These are phyloP conservation scores for Trichosporon sp. DNA, from an alignment of 1,284 basidiomycete genomes.

Conservation along the genomic window DNA sequence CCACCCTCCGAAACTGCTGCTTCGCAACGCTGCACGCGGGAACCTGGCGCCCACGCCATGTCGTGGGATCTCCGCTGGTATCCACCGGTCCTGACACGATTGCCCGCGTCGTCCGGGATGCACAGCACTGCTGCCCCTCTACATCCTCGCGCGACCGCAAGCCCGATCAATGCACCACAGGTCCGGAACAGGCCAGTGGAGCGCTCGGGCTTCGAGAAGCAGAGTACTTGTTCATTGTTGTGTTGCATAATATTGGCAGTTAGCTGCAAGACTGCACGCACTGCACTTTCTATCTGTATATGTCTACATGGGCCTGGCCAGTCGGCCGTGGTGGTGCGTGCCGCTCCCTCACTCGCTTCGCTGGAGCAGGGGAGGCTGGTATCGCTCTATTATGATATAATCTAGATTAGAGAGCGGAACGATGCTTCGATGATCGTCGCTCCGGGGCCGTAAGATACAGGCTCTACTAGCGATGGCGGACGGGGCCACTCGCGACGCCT, in stretches of 20 bases:
- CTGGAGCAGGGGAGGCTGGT: neutral
- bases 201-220: neutral
- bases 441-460: neutral
- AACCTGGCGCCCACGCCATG: too few species aligned
- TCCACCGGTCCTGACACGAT: too few species aligned
- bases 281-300: slow-evolving; percentile 3
- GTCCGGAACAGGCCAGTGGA: neutral
- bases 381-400: slow-evolving; percentile 9
- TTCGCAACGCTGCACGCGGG: neutral
- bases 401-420: slow-evolving; percentile 2
- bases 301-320: neutral
- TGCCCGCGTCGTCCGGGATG: too few species aligned
- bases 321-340: neutral
- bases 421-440: slow-evolving; percentile 14
- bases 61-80: too few species aligned
- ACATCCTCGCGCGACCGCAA: too few species aligned
- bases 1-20: neutral
- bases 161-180: too few species aligned
- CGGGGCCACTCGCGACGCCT: neutral
- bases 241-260: neutral
- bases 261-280: too few species aligned
- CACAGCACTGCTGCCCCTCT: too few species aligned
- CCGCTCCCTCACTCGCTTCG: neutral
- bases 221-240: neutral
- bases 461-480: neutral